Conservation (phyloP, 164 flowering plant genomes). For the Annona cherimola region DNA sequence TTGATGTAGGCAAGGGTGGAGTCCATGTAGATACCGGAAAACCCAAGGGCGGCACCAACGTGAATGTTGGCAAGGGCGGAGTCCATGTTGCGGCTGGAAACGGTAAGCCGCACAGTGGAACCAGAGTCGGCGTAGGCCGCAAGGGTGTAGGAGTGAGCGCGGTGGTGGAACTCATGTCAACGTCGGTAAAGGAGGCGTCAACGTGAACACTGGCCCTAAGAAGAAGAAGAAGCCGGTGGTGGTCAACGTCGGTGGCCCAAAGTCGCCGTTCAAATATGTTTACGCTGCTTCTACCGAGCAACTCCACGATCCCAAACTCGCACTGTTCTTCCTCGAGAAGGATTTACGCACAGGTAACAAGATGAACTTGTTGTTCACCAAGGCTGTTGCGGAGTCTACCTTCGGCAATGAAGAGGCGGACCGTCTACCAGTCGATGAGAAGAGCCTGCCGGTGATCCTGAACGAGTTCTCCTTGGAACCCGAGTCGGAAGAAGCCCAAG, state of each 20-base stretch:
- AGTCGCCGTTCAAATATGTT: not conserved
- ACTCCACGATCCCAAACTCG: conserved; percentile 19
- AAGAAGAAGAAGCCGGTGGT: conserved; percentile 13
- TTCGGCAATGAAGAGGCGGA: conserved; percentile 33
- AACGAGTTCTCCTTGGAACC: conserved; percentile 27
- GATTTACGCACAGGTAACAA: conserved; percentile 11
- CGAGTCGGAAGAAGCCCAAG: conserved; percentile 30
- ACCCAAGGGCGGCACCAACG: conserved; percentile 4
- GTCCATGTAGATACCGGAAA: conserved; percentile 4
- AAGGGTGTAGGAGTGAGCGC: conserved; percentile 14
- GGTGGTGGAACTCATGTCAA: conserved; percentile 14
- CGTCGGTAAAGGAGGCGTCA: conserved; percentile 22
- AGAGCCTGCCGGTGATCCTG: conserved; percentile 26
- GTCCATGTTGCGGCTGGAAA: conserved; percentile 8
- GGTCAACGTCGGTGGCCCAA: conserved; percentile 5
- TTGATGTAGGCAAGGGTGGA: conserved; percentile 2
- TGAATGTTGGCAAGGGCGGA: conserved; percentile 8
- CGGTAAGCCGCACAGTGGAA: conserved; percentile 8
- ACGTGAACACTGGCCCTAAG: conserved; percentile 12
- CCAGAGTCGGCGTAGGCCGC: conserved; percentile 10
- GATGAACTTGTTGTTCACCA: conserved; percentile 20
- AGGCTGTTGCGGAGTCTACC: conserved; percentile 10
- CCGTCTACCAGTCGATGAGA: conserved; percentile 34
- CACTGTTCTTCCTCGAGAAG: conserved; percentile 27
- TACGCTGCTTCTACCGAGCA: conserved; percentile 24